Conservation (phyloP, 2,329 filamentous ascomycete species). For the Aspergillus japonicus region DNA sequence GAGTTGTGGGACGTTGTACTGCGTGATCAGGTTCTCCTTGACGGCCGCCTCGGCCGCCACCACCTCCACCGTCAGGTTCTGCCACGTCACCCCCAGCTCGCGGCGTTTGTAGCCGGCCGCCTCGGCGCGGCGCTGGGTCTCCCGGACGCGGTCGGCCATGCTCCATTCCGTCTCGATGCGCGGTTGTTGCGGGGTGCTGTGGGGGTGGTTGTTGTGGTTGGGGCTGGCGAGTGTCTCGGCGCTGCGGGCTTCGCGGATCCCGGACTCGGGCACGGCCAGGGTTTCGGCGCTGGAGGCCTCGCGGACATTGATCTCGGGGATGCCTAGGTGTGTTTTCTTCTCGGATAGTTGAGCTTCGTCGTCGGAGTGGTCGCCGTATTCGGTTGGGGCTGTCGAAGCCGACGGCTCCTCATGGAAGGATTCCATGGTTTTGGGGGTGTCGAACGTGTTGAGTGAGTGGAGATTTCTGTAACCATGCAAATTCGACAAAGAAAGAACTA, state of each 20-base stretch:
- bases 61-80: conserved; percentile 62
- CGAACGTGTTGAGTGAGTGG: neutral
- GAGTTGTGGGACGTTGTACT: conserved; percentile 54
- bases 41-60: conserved; percentile 59
- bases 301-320: conserved; percentile 20
- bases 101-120: conserved; percentile 48
- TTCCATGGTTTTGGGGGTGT: neutral
- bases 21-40: conserved; percentile 62
- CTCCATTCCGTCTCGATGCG: conserved; percentile 44
- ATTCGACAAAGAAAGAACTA: neutral
- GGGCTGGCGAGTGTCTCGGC: too few relatives aligned
- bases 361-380: neutral
- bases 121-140: conserved; percentile 42
- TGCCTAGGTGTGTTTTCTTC: conserved; percentile 15
- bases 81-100: conserved; percentile 62
- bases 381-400: neutral
- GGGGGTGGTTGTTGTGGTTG: neutral
- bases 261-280: conserved; percentile 8
- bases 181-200: neutral
- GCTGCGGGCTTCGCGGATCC: too few relatives aligned
- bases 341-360: conserved; percentile 4
- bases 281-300: conserved; percentile 24
- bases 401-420: neutral
- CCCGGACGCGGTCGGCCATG: conserved; percentile 49
- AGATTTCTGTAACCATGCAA: neutral